Evolutionary conservation across 2,329 filamentous ascomycete genomes (phyloP).

Genomic region (Aureobasidium zeae): DNA sequence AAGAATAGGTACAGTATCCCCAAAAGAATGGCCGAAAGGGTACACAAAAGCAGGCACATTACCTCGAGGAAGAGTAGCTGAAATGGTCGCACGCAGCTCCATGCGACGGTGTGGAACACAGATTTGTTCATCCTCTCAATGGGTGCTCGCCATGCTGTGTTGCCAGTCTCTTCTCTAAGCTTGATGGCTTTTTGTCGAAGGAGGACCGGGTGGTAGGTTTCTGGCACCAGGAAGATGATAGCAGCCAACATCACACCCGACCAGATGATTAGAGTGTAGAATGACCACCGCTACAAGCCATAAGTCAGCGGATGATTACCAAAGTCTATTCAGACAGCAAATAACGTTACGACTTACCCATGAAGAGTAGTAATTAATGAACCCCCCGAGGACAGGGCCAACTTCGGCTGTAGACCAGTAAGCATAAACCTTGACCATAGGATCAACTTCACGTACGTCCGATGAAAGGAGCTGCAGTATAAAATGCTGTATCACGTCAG

Average conservation of each 20-base stretch:
- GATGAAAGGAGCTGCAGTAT: slow-evolving; percentile 43
- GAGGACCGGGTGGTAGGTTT: slow-evolving; percentile 71
- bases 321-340: not conserved
- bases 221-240: slow-evolving; percentile 67
- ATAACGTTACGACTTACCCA: slow-evolving; percentile 39
- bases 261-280: slow-evolving; percentile 82
- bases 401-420: slow-evolving; percentile 50
- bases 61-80: slow-evolving; percentile 72
- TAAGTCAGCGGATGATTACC: not conserved
- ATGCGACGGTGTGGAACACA: slow-evolving; percentile 45
- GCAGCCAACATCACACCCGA: slow-evolving; percentile 52
- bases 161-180: slow-evolving; percentile 65
- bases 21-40: slow-evolving; percentile 75
- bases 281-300: slow-evolving; percentile 37
- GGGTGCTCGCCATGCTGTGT: slow-evolving; percentile 65
- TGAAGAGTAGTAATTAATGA: slow-evolving; percentile 64
- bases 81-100: slow-evolving; percentile 56
- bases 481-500: slow-evolving; percentile 37
- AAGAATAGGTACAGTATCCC: slow-evolving; percentile 88
- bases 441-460: slow-evolving; percentile 33
- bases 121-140: slow-evolving; percentile 65
- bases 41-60: slow-evolving; percentile 74
- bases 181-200: slow-evolving; percentile 62
- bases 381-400: slow-evolving; percentile 59
- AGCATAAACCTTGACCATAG: slow-evolving; percentile 25